Evolutionary conservation across 768 basidiomycete genomes (phyloP), one percentile per base, ranked within the genome.

Genomic region (Butyriboletus loyo): DNA sequence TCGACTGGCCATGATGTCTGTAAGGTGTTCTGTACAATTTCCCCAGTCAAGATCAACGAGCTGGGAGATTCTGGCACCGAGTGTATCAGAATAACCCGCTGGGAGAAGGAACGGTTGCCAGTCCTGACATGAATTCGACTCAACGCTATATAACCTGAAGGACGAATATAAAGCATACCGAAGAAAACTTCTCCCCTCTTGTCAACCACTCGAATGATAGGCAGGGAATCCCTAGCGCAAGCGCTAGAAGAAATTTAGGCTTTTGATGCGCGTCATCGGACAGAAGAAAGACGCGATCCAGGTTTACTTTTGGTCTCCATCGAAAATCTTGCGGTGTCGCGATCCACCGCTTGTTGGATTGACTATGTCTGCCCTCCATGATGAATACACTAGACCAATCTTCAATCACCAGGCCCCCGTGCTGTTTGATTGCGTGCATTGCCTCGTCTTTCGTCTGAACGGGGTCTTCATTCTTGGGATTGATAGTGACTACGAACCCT

Each of bases 151-250:
- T 57, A 53, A 40, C 17, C 34, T 14, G 34, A 41, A 19, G 31
- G 19, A 31, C 19, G 14, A 4, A 38, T 4, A 38, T 2, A 42
- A 46, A 47, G 9, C 62, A 31, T 64, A 71, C 69, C 56, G 53
- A 46, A n/a, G 65, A 60, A 10, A 65, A 66, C 74, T 66, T 53
- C 72, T 73, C 46, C 35, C 52, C 51, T 36, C 38, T 58, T 22
- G 49, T 61, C 56, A 66, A 64, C 81, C 85, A 93, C 11, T 75
- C 70, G 6, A 76, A 66, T 1, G 77, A 78, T 24, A 97, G 61
- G 58, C 90, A 93, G 4, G 94, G 94, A 46, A 97, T 84, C 11
- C 93, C 93, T 36, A 93, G 73, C 0, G 89, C 92, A 31, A 98
- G 78, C 7, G 92, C 89, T 4, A 86, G 77, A 48, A 96, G 73